Evolutionary conservation across 169 alveolate genomes (phyloP).

Genomic region (Theileria orientalis): DNA sequence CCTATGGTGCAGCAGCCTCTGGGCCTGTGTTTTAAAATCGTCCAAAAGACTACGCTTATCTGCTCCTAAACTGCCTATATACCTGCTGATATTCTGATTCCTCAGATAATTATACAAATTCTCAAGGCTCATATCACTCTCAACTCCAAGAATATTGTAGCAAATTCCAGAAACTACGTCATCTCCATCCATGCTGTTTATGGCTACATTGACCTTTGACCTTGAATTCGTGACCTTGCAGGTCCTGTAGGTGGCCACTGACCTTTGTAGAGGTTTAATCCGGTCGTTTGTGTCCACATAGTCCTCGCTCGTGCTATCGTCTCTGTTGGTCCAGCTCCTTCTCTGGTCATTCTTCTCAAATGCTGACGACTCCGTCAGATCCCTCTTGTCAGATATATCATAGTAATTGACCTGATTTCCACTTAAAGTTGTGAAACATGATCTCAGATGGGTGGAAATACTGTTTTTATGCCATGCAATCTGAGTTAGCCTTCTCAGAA

Average conservation of each 20-base stretch:
- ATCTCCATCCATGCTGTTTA: conserved; percentile 14
- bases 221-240: conserved; percentile 34
- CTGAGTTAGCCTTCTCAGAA: neutral
- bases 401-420: conserved; percentile 13
- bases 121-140: neutral
- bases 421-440: neutral
- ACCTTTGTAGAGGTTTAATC: neutral
- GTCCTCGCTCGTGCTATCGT: conserved; percentile 18
- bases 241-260: conserved; percentile 5
- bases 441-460: neutral
- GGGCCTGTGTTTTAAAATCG: neutral
- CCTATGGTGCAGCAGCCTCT: conserved; percentile 1
- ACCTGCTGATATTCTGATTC: neutral
- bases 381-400: conserved; percentile 27
- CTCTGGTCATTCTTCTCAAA: conserved; percentile 43
- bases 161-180: conserved; percentile 7
- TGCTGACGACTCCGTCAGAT: conserved; percentile 23
- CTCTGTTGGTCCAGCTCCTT: conserved; percentile 30
- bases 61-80: neutral
- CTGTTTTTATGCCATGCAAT: neutral
- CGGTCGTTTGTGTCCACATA: neutral
- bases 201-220: conserved; percentile 29
- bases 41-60: neutral
- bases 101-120: neutral
- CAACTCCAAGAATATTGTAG: neutral